phyloP scores from a whole-genome alignment of 352 stramenopile genomes.

The Elongisporangium senticosum region DNA sequence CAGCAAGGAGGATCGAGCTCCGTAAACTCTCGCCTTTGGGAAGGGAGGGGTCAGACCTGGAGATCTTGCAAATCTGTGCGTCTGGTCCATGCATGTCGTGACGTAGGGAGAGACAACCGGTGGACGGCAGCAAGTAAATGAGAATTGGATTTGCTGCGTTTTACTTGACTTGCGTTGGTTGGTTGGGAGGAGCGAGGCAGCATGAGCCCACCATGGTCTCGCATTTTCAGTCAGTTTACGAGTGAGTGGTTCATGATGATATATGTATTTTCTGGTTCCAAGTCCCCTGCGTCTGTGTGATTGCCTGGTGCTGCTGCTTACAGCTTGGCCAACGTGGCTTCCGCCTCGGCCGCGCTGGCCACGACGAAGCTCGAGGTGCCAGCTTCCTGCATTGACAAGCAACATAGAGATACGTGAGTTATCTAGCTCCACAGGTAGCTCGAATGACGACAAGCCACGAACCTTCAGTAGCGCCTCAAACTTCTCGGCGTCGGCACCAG shows the following conservation, averaged over 20 bases:
- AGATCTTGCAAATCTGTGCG: neutral
- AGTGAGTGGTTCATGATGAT: conserved; percentile 2
- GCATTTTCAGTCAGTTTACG: neutral
- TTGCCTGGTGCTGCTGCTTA: conserved; percentile 16
- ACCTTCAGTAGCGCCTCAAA: conserved; percentile 58
- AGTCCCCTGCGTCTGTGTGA: neutral
- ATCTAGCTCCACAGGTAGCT: neutral
- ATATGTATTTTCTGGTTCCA: neutral
- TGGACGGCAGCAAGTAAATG: neutral
- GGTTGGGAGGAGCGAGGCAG: neutral
- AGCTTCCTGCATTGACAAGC: conserved; percentile 18
- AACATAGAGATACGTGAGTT: neutral
- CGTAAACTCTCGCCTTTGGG: neutral
- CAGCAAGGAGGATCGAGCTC: neutral
- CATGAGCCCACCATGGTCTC: neutral
- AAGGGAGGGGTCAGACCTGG: neutral
- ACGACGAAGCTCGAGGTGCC: conserved; percentile 68
- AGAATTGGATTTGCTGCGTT: neutral
- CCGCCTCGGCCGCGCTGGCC: conserved; percentile 50
- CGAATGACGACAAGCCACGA: conserved; percentile 1
- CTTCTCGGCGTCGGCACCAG: conserved; percentile 46
- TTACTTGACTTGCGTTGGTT: neutral
- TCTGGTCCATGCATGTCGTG: neutral
- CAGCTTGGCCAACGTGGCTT: conserved; percentile 52
- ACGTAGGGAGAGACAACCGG: neutral